A percentile compares a stretch with the other conserved stretches of the same genome.
phyloP scores from a whole-genome alignment of 129 eudicot species.

The Centella asiatica region DNA sequence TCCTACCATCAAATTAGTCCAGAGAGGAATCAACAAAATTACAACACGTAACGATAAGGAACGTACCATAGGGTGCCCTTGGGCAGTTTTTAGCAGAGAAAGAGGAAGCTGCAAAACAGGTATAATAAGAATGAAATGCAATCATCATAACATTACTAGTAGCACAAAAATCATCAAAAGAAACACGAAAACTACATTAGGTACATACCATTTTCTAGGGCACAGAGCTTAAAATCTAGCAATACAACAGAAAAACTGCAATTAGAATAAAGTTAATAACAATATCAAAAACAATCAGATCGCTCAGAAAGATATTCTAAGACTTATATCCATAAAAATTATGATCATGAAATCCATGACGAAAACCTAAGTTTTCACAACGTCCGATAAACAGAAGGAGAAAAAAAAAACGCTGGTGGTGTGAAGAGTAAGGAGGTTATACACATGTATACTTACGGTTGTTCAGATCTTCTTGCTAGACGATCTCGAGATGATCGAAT shows the following conservation, averaged over 20 bases:
- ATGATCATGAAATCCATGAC: too few species aligned
- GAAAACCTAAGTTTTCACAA: too few species aligned
- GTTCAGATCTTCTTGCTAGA: too few species aligned
- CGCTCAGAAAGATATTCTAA: too few species aligned
- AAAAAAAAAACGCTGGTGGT: too few species aligned
- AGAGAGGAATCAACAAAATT: neutral
- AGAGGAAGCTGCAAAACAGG: constrained; percentile 60
- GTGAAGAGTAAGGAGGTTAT: too few species aligned
- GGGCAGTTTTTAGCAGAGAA: constrained; percentile 71
- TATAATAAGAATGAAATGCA: neutral
- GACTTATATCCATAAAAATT: too few species aligned
- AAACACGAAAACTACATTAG: neutral
- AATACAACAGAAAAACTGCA: constrained; percentile 11
- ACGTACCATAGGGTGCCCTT: constrained; percentile 80
- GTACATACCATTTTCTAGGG: constrained; percentile 24
- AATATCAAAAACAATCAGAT: constrained; percentile 1
- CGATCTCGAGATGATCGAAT: too few species aligned
- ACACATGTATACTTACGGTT: too few species aligned
- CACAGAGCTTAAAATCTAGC: neutral
- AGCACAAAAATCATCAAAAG: neutral
- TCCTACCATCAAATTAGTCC: neutral
- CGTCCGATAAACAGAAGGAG: too few species aligned
- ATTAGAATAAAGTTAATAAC: neutral
- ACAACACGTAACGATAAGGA: neutral
- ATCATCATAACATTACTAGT: too few species aligned